Percentiles rank a stretch among this genome's conserved stretches.
Evolutionary conservation across 345 rosid species (phyloP).

Genomic region (Citropsis articulata): DNA sequence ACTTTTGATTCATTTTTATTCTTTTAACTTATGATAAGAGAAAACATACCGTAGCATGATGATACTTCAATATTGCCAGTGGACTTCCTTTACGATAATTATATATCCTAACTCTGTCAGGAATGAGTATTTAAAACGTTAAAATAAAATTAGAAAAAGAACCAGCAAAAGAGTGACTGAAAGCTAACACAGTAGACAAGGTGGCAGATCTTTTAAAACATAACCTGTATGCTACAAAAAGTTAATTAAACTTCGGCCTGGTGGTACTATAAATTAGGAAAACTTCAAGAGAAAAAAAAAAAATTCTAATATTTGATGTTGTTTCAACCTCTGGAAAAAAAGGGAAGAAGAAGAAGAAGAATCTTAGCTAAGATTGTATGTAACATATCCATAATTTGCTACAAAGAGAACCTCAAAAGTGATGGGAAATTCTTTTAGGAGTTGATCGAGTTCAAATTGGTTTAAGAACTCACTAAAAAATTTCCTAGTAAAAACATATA

Average conservation of each 20-base stretch:
- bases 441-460: no score
- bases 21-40: not conserved
- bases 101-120: constrained; percentile 69
- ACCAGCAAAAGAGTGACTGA: not conserved
- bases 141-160: not conserved
- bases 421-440: no score
- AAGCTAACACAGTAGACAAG: not conserved
- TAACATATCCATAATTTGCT: not conserved
- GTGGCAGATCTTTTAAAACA: not conserved
- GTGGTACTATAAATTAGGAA: not conserved
- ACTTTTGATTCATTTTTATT: not conserved
- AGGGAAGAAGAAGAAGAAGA: not conserved
- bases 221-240: not conserved
- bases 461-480: no score
- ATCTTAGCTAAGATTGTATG: not conserved
- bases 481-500: no score
- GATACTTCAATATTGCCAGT: constrained; percentile 85
- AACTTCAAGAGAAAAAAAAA: not conserved
- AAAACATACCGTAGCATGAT: constrained; percentile 58
- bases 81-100: constrained; percentile 86
- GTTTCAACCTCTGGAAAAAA: not conserved
- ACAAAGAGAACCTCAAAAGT: not conserved
- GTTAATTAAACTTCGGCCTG: not conserved
- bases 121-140: constrained; percentile 16
- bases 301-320: not conserved